These are phyloP conservation scores for Coemansia erecta DNA, from an alignment of 192 early-diverging fungal genomes.

Conservation along the genomic window DNA sequence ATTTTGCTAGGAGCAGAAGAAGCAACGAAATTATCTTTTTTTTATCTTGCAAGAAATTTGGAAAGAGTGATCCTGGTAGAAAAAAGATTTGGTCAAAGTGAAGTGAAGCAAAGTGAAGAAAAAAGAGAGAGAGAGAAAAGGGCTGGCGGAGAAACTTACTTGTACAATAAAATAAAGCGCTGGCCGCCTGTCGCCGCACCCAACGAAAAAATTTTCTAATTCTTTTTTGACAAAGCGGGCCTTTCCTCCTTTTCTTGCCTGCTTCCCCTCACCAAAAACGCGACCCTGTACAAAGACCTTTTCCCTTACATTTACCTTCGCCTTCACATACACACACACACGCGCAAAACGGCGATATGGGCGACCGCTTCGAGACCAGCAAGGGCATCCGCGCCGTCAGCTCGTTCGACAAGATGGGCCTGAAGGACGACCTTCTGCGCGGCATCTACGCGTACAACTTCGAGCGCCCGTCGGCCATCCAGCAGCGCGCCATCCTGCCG, in stretches of 20 bases:
- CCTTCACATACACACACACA: too few relatives aligned
- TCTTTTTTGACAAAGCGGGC: background rate
- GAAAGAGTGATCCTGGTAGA: too few relatives aligned
- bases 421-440: slow-evolving; percentile 94
- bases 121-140: background rate
- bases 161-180: too few relatives aligned
- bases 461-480: slow-evolving; percentile 97
- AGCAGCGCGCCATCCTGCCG: slow-evolving; percentile 94
- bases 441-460: slow-evolving; percentile 99
- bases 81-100: too few relatives aligned
- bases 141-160: too few relatives aligned
- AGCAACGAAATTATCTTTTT: background rate
- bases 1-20: background rate
- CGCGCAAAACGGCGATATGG: too few relatives aligned
- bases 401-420: slow-evolving; percentile 93
- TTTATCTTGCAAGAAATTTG: background rate
- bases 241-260: background rate
- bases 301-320: too few relatives aligned
- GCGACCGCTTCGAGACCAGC: slow-evolving; percentile 64
- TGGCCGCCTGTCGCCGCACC: background rate
- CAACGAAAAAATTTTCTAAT: background rate
- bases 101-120: background rate
- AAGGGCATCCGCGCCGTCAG: slow-evolving; percentile 79
- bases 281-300: background rate
- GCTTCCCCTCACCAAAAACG: background rate